Base-by-base conservation (phyloP, 169 alveolate species). In the Theileria sp. region DNA sequence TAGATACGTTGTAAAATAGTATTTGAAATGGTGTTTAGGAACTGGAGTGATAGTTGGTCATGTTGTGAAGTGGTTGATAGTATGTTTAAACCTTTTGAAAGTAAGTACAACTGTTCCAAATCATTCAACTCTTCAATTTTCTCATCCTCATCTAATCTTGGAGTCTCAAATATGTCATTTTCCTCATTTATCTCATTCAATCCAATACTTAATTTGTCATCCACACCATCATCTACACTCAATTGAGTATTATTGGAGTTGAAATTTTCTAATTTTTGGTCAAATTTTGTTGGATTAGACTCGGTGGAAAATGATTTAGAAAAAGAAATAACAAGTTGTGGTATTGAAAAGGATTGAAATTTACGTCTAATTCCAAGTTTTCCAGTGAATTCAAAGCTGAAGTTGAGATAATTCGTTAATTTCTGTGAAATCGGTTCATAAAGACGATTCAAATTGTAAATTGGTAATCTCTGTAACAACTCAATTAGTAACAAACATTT, bases 131-230 rank as follows among this genome's bases (percentile, higher is more conserved):
- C 64, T 69, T 75, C 70, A 49, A 68, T 80, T n/a, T 71, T 68
- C 15, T 80, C 79, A 25, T 77, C 83, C 67, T 91, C 92, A 25
- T 89, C 82, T 30, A 85, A 75, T 44, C 67, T 51, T 36, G 95
- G 95, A 23, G 88, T 84, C 76, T 91, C 95, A 44, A 85, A 65
- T 75, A 91, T 91, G 51, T 91, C 95, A 62, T 81, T 91, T 32
- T 91, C 92, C 23, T 86, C 92, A 67, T 91, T 81, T 23, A 91
- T 69, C 26, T 76, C 87, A 58, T 70, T 61, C 67, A 91, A 75
- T 50, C 79, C 80, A 77, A 91, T 78, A 50, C 79, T 68, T 26
- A 79, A 26, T 9, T 74, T 68, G 9, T 21, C 51, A 1, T 50
- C 36, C 36, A 32, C n/a, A n/a, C n/a, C n/a, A n/a, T n/a, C n/a